phyloP scores from a whole-genome alignment of 2,329 filamentous ascomycete genomes.

The Trichoderma harzianum region DNA sequence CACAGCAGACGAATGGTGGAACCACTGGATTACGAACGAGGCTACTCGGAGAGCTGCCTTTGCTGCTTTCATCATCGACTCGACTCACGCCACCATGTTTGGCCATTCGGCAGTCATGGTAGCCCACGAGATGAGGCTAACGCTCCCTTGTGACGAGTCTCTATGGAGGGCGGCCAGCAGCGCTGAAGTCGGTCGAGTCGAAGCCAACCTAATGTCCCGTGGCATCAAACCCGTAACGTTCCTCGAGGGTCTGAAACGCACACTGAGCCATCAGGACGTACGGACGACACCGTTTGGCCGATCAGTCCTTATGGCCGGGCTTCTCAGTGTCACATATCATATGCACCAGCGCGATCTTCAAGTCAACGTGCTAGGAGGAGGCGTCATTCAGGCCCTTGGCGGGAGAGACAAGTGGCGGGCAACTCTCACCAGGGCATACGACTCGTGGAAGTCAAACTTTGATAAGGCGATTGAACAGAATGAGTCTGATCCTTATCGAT shows the following conservation, averaged over 20 bases:
- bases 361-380: conserved; percentile 72
- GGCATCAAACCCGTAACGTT: conserved; percentile 84
- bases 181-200: conserved; percentile 78
- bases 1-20: conserved; percentile 88
- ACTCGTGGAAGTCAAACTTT: conserved; percentile 90
- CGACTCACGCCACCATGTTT: conserved; percentile 96
- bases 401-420: conserved; percentile 89
- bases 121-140: conserved; percentile 88
- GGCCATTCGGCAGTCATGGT: conserved; percentile 97
- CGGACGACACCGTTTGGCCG: conserved; percentile 91
- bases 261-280: conserved; percentile 79
- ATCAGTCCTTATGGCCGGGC: conserved; percentile 87
- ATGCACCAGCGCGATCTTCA: conserved; percentile 96
- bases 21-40: conserved; percentile 92
- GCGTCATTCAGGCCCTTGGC: conserved; percentile 74
- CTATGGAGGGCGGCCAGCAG: conserved; percentile 89
- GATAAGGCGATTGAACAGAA: conserved; percentile 71
- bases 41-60: conserved; percentile 87
- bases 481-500: conserved; percentile 54
- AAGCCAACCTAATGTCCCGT: conserved; percentile 74
- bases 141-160: conserved; percentile 86
- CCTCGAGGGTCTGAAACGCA: conserved; percentile 85
- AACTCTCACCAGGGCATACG: conserved; percentile 81
- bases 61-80: conserved; percentile 91
- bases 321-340: conserved; percentile 93